Conservation (phyloP, 352 stramenopile species). For the Pythium rhizo-oryzae region DNA sequence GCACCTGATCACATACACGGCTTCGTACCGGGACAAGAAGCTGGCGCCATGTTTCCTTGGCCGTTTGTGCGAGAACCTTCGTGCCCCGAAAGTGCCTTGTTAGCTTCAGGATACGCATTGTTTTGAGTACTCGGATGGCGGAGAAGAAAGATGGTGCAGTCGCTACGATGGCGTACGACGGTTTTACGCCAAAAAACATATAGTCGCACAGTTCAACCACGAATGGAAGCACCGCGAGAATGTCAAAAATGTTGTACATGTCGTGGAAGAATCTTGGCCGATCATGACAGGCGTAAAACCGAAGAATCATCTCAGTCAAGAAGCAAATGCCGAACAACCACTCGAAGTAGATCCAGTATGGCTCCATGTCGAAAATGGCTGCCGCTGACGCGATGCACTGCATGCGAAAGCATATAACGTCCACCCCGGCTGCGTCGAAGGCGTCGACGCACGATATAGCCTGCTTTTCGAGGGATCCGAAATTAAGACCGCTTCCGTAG, state of each 20-base stretch:
- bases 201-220: conserved; percentile 50
- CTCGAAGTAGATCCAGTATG: conserved; percentile 81
- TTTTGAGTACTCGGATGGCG: conserved; percentile 69
- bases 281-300: conserved; percentile 53
- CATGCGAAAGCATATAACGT: conserved; percentile 53
- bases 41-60: conserved; percentile 53
- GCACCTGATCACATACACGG: too few species aligned
- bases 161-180: conserved; percentile 63
- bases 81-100: conserved; percentile 69
- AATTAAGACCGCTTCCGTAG: conserved; percentile 58
- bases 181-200: conserved; percentile 34
- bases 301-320: conserved; percentile 53
- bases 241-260: conserved; percentile 68
- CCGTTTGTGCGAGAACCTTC: conserved; percentile 64
- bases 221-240: conserved; percentile 67
- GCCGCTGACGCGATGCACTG: conserved; percentile 40
- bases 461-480: conserved; percentile 42
- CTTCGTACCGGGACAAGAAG: conserved; percentile 68
- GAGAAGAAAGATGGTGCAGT: conserved; percentile 68
- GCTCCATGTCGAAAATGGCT: conserved; percentile 61
- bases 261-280: conserved; percentile 46
- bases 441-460: conserved; percentile 36
- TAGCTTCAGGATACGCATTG: conserved; percentile 78
- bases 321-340: conserved; percentile 66
- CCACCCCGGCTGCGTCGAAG: conserved; percentile 33